Evolutionary conservation across 2,329 filamentous ascomycete species (phyloP), one percentile per base, ranked within the genome.

Genomic region (Penicillium digitatum): DNA sequence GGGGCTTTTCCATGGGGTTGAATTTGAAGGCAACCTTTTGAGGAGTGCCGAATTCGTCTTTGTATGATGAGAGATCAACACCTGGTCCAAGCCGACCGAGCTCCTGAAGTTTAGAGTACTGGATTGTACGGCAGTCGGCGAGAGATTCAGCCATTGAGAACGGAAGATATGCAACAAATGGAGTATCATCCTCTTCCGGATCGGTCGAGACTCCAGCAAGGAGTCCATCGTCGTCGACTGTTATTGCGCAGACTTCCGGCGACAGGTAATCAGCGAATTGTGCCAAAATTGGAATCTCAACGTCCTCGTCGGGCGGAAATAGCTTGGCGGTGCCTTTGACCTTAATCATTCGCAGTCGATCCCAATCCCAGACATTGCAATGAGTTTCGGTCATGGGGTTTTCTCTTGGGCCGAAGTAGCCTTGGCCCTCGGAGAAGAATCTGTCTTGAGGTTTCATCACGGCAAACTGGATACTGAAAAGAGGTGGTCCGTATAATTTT

Each of bases 311-410:
- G 2, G 62, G 63, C 3, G 45, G 62, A 35, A 65, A 64, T 0
- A 66, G 52, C 42, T 61, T 65, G 31, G 59, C 57, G 8, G 57
- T 63, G 37, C 63, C 60, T 58, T 65, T 65, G 43, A 66, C 35
- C 26, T 62, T 66, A 20, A 66, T 32, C 52, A 62, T 52, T 10
- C 52, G 50, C 27, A 66, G 55, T 34, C 49, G 62, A 58, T 64
- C 62, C 59, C 59, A 67, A 52, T 66, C 62, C 64, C 62, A 64
- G 42, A 64, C 51, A 24, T 66, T 60, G 54, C 55, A 61, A 32
- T 62, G 45, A 14, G 54, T 50, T 59, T 64, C 51, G 14, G 59
- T 57, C 0, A 22, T 12, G 7, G 63, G 59, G 46, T 55, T 59
- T 49, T 63, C 56, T 10, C 42, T 53, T 7, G 52, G 38, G 38